Percentiles rank a stretch among this genome's conserved stretches.
Conservation (phyloP, 768 basidiomycete genomes). For the Dendrothele bispora region DNA sequence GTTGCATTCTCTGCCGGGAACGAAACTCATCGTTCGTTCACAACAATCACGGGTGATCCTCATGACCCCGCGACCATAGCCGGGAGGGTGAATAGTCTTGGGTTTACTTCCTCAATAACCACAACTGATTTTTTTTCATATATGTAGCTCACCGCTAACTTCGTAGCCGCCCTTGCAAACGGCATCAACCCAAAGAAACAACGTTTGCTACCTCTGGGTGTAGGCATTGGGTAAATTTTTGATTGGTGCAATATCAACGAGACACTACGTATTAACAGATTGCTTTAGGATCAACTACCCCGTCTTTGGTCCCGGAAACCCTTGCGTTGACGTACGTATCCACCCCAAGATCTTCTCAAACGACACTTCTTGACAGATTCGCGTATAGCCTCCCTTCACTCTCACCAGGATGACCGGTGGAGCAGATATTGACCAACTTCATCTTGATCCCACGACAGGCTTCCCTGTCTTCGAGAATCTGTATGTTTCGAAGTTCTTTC, state of each 20-base stretch:
- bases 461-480: conserved; percentile 20
- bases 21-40: conserved; percentile 25
- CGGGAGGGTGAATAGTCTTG: conserved; percentile 19
- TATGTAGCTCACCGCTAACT: conserved; percentile 12
- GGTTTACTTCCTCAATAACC: neutral
- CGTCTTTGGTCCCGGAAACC: conserved; percentile 4
- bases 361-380: neutral
- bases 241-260: neutral
- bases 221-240: conserved; percentile 23
- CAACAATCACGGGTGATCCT: conserved; percentile 20
- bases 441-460: conserved; percentile 21
- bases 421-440: conserved; percentile 20
- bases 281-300: conserved; percentile 2
- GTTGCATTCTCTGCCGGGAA: conserved; percentile 29
- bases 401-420: conserved; percentile 29
- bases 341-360: neutral
- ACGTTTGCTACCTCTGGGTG: conserved; percentile 23
- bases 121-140: neutral
- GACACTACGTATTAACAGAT: no score
- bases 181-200: conserved; percentile 19
- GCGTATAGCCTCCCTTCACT: conserved; percentile 25
- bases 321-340: conserved; percentile 5
- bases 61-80: conserved; percentile 27
- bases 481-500: conserved; percentile 13
- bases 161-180: conserved; percentile 24